Conservation (phyloP, 225 moss, liverwort and hornwort species). For the Pseudisothecium myosuroides region DNA sequence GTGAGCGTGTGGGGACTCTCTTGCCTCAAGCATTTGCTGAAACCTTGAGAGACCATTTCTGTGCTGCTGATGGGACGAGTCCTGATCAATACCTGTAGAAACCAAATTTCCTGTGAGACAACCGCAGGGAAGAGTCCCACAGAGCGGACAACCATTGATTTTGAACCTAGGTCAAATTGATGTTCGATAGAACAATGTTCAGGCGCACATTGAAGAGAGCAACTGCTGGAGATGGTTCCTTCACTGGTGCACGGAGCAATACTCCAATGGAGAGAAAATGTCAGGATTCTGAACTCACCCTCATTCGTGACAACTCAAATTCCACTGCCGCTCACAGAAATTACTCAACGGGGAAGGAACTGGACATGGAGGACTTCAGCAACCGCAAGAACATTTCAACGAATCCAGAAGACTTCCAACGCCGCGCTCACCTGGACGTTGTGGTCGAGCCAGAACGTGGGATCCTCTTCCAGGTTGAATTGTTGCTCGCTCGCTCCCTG, state of each 20-base stretch:
- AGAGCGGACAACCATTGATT: neutral
- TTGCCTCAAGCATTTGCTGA: constrained; percentile 15
- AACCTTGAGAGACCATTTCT: constrained; percentile 38
- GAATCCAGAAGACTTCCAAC: neutral
- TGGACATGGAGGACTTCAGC: neutral
- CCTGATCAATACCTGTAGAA: constrained; percentile 30
- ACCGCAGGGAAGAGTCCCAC: neutral
- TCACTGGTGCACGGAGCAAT: neutral
- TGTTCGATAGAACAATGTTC: neutral
- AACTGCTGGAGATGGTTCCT: neutral
- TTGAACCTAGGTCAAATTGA: no score
- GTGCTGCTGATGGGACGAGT: constrained; percentile 37
- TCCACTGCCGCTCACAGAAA: neutral
- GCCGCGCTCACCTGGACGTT: constrained; percentile 36
- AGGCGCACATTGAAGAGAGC: neutral
- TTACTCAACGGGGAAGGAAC: neutral
- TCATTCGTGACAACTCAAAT: neutral
- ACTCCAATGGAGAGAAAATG: neutral
- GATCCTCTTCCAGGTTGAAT: constrained; percentile 49
- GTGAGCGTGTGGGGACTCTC: neutral
- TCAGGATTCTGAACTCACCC: neutral
- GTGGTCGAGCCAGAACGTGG: constrained; percentile 51
- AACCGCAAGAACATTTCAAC: neutral
- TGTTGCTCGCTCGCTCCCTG: constrained; percentile 17
- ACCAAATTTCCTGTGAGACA: neutral